phyloP scores from a whole-genome alignment of 495 filamentous ascomycete species.

The Neurospora intermedia region DNA sequence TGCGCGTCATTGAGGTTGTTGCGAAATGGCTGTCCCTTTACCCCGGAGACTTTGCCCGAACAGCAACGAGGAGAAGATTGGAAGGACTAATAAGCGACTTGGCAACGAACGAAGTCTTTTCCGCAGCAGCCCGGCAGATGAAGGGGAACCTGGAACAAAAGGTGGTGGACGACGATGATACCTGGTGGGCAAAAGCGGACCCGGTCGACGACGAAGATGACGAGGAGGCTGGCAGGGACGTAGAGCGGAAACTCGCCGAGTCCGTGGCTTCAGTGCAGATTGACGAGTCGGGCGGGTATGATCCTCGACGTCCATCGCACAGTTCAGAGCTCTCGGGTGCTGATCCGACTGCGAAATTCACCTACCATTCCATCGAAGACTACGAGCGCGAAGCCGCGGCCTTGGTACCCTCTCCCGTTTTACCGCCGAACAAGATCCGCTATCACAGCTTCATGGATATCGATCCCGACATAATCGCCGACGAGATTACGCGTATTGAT shows the following conservation, averaged over 20 bases:
- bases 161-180: conserved; percentile 69
- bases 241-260: conserved; percentile 21
- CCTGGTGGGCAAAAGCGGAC: conserved; percentile 63
- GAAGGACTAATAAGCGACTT: conserved; percentile 60
- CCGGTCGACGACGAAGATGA: conserved; percentile 38
- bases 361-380: conserved; percentile 53
- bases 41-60: conserved; percentile 82
- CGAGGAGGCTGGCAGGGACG: conserved; percentile 10
- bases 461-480: conserved; percentile 70
- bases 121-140: conserved; percentile 76
- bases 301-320: conserved; percentile 34
- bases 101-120: conserved; percentile 61
- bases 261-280: conserved; percentile 34
- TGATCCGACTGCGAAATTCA: conserved; percentile 29
- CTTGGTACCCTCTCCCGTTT: conserved; percentile 50
- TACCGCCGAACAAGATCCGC: conserved; percentile 60
- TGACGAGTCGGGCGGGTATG: conserved; percentile 22
- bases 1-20: conserved; percentile 71
- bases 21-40: conserved; percentile 85
- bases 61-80: conserved; percentile 58
- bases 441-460: conserved; percentile 78
- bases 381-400: conserved; percentile 62
- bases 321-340: conserved; percentile 33
- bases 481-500: conserved; percentile 88
- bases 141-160: conserved; percentile 50